Evolutionary conservation across 2,329 filamentous ascomycete species (phyloP), one percentile per base, ranked within the genome.

Genomic region (Clarireedia monteithiana): DNA sequence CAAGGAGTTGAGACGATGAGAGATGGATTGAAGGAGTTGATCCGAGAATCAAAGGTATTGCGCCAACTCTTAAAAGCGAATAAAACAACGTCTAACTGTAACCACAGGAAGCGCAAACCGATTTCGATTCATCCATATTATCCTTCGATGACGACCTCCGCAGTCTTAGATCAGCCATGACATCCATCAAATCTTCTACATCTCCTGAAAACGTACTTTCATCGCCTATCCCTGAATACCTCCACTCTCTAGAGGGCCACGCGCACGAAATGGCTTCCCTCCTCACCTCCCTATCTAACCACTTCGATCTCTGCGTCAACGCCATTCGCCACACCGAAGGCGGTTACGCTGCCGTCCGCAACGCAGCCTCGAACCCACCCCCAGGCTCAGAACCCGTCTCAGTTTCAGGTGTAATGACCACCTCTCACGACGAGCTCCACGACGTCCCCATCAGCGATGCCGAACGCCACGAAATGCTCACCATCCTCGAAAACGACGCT

Each of bases 271-370:
- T 95, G 84, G 92, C 91, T 5, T 79, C 85, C 56, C 79, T 90
- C 5, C 80, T 97, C 1, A 82, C 89, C 56, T 90, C 87, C 0
- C 75, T 97, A 4, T 91, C 90, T 6, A 82, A 81, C 26, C 92
- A 97, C 72, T 96, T 96, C 68, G 92, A 97, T 70, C 82, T 95
- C 61, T 96, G 92, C 70, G 89, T 95, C 14, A 92, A 86, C 1
- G 92, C 92, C 0, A 86, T 96, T 45, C 88, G 91, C 58, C 90
- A 92, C 50, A 96, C 91, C 3, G 91, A 96, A 73, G 88, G 87
- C 30, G 88, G 85, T 5, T 83, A 84, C 12, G 86, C 83, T 5
- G 86, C 85, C 5, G 81, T 84, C 10, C 79, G 81, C 50, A 86
- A 83, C 60, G 86, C 83, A 0, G 85, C 85, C 45, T 85, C 88